Conservation (phyloP, 129 eudicot genomes). For the Flaveria linearis region DNA sequence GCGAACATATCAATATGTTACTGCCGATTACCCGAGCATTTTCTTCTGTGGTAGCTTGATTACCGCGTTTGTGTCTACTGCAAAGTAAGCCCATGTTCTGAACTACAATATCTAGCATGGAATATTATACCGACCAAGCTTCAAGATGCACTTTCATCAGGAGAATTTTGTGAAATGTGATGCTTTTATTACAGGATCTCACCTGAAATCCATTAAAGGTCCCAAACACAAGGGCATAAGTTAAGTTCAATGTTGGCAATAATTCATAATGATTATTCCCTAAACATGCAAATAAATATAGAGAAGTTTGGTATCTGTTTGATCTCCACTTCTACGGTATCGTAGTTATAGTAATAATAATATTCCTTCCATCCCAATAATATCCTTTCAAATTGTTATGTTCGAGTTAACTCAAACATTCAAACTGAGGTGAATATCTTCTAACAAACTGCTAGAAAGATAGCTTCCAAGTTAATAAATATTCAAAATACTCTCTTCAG, state of each 20-base stretch:
- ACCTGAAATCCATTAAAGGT: slow-evolving; percentile 28
- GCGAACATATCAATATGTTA: not conserved
- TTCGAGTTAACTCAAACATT: not conserved
- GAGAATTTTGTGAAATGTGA: slow-evolving; percentile 7
- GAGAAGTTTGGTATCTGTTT: not conserved
- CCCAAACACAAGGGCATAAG: slow-evolving; percentile 7
- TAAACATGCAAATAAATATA: not conserved
- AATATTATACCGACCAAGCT: slow-evolving; percentile 36
- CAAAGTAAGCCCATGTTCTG: slow-evolving; percentile 77
- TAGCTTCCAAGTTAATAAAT: not conserved
- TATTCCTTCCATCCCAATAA: not conserved
- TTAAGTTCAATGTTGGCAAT: slow-evolving; percentile 2
- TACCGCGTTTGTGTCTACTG: slow-evolving; percentile 61
- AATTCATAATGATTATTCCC: not conserved
- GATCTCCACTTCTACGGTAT: too few relatives aligned
- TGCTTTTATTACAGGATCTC: slow-evolving; percentile 11
- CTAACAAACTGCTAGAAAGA: slow-evolving; percentile 1
- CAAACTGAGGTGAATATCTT: not conserved
- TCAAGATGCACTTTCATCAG: slow-evolving; percentile 45
- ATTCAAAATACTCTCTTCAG: slow-evolving; percentile 2
- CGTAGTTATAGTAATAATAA: not conserved
- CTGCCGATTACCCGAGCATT: slow-evolving; percentile 57
- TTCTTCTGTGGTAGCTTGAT: slow-evolving; percentile 70
- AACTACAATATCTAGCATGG: slow-evolving; percentile 45
- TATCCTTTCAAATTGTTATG: slow-evolving; percentile 10